Conservation (phyloP, 192 early-diverging fungal species). For the Borealophlyctis nickersoniae region DNA sequence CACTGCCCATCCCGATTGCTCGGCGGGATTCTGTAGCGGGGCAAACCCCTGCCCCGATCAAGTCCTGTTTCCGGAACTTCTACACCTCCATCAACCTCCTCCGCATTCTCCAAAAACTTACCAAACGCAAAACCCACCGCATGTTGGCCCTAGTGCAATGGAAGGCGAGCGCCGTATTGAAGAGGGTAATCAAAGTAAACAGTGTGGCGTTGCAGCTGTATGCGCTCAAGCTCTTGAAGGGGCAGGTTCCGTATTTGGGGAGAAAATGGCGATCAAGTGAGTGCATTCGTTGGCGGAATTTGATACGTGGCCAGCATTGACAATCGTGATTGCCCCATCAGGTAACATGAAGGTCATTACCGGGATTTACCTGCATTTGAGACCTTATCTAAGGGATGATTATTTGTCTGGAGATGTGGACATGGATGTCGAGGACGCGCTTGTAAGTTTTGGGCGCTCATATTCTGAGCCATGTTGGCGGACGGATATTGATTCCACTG, state of each 20-base stretch:
- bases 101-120: constrained; percentile 74
- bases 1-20: not conserved
- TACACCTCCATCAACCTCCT: constrained; percentile 69
- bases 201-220: constrained; percentile 65
- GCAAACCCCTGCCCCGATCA: not conserved
- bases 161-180: constrained; percentile 78
- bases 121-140: constrained; percentile 73
- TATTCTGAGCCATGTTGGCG: constrained; percentile 12
- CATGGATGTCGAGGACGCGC: constrained; percentile 66
- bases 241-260: constrained; percentile 74
- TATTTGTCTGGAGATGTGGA: constrained; percentile 68
- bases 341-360: constrained; percentile 81
- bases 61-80: constrained; percentile 32
- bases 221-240: constrained; percentile 77
- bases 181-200: constrained; percentile 70
- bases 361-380: constrained; percentile 63
- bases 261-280: constrained; percentile 74
- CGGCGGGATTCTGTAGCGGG: not conserved
- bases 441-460: constrained; percentile 40
- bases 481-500: not conserved
- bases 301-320: constrained; percentile 9
- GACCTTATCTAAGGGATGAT: constrained; percentile 64
- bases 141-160: constrained; percentile 77
- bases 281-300: constrained; percentile 8
- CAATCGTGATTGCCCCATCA: constrained; percentile 4